phyloP scores from a whole-genome alignment of 2,329 filamentous ascomycete species.

The Arthrobotrys conoides region DNA sequence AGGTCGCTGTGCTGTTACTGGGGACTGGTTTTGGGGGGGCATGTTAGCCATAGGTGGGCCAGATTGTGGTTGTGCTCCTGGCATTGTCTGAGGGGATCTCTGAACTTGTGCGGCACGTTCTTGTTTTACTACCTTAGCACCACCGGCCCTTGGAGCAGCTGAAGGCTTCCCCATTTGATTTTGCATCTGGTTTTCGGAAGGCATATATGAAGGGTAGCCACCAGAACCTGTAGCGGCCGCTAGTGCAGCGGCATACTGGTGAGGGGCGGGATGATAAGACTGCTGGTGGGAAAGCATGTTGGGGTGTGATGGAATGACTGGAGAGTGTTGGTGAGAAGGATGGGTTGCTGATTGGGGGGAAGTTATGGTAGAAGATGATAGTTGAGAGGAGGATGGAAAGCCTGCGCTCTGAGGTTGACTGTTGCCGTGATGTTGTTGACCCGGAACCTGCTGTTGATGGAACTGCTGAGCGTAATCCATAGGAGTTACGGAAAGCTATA shows the following conservation, averaged over 20 bases:
- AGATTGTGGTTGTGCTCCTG: slow-evolving; percentile 46
- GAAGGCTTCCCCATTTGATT: slow-evolving; percentile 57
- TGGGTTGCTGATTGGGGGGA: slow-evolving; percentile 60
- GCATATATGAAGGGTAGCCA: slow-evolving; percentile 56
- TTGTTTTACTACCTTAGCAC: slow-evolving; percentile 59
- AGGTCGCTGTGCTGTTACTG: slow-evolving; percentile 46
- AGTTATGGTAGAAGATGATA: slow-evolving; percentile 48
- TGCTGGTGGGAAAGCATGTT: slow-evolving; percentile 59
- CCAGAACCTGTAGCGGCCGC: slow-evolving; percentile 58
- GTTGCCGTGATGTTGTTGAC: slow-evolving; percentile 58
- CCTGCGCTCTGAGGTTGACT: slow-evolving; percentile 56
- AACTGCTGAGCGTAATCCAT: slow-evolving; percentile 62
- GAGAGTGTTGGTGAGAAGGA: slow-evolving; percentile 59
- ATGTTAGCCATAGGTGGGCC: slow-evolving; percentile 57
- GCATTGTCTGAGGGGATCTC: slow-evolving; percentile 59
- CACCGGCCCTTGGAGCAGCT: slow-evolving; percentile 42
- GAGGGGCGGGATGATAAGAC: slow-evolving; percentile 57
- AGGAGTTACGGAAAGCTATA: slow-evolving; percentile 62
- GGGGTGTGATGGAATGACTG: slow-evolving; percentile 49
- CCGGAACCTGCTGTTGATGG: slow-evolving; percentile 61
- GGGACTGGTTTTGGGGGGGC: slow-evolving; percentile 54
- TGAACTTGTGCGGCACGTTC: slow-evolving; percentile 53
- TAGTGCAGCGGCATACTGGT: slow-evolving; percentile 60
- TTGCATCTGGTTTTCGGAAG: slow-evolving; percentile 57
- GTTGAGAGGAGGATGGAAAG: slow-evolving; percentile 52